Conservation (phyloP, 768 basidiomycete species). For the Kwoniella bestiolae region DNA sequence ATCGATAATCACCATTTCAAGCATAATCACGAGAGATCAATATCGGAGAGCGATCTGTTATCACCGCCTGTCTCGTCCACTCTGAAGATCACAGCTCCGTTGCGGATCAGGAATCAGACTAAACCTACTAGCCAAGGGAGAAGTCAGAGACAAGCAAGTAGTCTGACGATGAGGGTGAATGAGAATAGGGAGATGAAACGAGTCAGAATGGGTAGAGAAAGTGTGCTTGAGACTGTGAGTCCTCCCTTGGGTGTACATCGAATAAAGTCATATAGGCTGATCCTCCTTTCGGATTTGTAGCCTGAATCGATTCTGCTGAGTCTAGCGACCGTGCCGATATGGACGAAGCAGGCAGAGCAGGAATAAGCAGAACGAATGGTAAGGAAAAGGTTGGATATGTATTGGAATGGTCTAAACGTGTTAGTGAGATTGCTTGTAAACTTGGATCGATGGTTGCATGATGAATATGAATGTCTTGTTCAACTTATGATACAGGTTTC, state of each 20-base stretch:
- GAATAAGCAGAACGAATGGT: neutral
- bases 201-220: conserved; percentile 27
- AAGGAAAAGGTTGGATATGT: neutral
- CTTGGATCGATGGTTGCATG: neutral
- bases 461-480: neutral
- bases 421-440: no score
- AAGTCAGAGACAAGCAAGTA: neutral
- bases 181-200: conserved; percentile 2
- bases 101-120: neutral
- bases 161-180: conserved; percentile 6
- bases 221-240: conserved; percentile 34
- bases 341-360: conserved; percentile 18
- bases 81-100: neutral
- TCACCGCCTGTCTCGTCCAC: neutral
- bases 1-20: neutral
- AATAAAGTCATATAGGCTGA: no score
- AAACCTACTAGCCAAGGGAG: neutral
- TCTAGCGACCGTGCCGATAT: conserved; percentile 39
- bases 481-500: neutral
- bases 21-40: conserved; percentile 2
- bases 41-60: neutral
- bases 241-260: no score
- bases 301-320: conserved; percentile 38
- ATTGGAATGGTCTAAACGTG: no score
- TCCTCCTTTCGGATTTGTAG: conserved; percentile 8